Conservation (phyloP, 2,329 filamentous ascomycete genomes). For the Trichophyton rubrum region DNA sequence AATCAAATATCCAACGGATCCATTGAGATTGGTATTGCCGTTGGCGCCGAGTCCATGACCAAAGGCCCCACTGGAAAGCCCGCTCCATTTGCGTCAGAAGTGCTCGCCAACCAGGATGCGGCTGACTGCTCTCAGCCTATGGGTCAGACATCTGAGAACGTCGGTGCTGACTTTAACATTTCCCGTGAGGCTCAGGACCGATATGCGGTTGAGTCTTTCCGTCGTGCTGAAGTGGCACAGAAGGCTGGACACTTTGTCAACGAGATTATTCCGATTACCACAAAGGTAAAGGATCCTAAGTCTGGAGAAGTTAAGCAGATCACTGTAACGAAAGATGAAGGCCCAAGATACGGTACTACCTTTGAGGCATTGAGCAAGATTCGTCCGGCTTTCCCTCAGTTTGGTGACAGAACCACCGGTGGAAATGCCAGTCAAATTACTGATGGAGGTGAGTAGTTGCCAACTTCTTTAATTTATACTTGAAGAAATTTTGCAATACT, state of each 20-base stretch:
- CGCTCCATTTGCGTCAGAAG: conserved; percentile 59
- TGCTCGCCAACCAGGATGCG: conserved; percentile 64
- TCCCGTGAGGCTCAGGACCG: conserved; percentile 67
- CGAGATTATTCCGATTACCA: conserved; percentile 81
- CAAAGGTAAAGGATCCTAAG: conserved; percentile 71
- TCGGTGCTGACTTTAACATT: conserved; percentile 80
- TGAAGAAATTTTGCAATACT: background rate
- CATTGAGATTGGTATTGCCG: conserved; percentile 77
- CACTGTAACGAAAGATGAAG: conserved; percentile 75
- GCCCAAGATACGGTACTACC: conserved; percentile 81
- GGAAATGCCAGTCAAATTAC: conserved; percentile 94
- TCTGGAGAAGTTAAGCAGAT: conserved; percentile 65
- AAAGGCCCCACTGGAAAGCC: conserved; percentile 56
- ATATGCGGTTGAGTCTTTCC: conserved; percentile 78
- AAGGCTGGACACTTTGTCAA: conserved; percentile 85
- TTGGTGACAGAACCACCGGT: conserved; percentile 73
- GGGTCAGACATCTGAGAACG: conserved; percentile 97
- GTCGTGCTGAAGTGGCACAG: conserved; percentile 76
- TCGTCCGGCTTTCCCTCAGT: conserved; percentile 78
- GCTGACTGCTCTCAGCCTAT: conserved; percentile 85
- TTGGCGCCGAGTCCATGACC: conserved; percentile 85
- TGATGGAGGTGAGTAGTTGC: conserved; percentile 54
- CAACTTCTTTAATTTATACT: background rate
- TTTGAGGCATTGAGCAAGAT: conserved; percentile 72
- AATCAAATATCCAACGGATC: conserved; percentile 67